phyloP scores from a whole-genome alignment of 306 rosid genomes.

The Pyrus pyrifolia region DNA sequence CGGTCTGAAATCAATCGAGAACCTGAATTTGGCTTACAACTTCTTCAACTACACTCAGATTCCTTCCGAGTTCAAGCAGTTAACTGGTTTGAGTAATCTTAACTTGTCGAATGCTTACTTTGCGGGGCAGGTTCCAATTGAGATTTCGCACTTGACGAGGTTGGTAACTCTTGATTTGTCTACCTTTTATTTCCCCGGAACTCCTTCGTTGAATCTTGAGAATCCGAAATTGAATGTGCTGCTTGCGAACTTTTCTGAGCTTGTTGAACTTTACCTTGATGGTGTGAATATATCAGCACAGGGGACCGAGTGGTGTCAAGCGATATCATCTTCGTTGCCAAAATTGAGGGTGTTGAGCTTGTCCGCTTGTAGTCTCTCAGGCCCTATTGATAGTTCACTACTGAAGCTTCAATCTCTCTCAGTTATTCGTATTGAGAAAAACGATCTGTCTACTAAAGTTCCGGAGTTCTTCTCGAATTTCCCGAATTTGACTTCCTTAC shows the following conservation, averaged over 20 bases:
- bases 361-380: conserved; percentile 3
- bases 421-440: conserved; percentile 4
- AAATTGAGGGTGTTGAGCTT: conserved; percentile 23
- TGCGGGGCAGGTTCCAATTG: too few species aligned
- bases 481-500: neutral
- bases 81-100: accelerated
- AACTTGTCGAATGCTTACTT: too few species aligned
- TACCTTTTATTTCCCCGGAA: accelerated
- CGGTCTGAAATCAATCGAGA: neutral
- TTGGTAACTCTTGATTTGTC: too few species aligned
- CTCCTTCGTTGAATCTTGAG: too few species aligned
- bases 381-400: conserved; percentile 21
- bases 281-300: too few species aligned
- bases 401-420: conserved; percentile 20
- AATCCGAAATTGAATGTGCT: too few species aligned
- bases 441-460: neutral
- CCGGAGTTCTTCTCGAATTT: neutral
- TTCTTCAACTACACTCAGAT: too few species aligned
- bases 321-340: neutral
- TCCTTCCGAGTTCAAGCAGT: too few species aligned
- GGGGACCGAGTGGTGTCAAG: conserved; percentile 20
- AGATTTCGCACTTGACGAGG: too few species aligned
- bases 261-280: too few species aligned
- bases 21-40: too few species aligned
- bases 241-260: too few species aligned